phyloP scores from a whole-genome alignment of 2,329 filamentous ascomycete species.

The Cladophialophora exuberans region DNA sequence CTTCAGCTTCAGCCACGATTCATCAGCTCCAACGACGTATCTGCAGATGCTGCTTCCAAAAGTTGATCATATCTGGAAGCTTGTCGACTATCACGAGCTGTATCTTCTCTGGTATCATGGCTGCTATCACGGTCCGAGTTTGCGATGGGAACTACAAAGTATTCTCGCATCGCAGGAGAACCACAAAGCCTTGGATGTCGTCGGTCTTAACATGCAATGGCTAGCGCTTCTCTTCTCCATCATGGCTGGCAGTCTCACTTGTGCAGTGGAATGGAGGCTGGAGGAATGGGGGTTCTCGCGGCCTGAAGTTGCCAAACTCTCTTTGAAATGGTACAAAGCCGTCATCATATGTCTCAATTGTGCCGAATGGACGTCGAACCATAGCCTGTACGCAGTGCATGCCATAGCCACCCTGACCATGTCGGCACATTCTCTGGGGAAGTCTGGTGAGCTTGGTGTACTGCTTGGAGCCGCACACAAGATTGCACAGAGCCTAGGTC shows the following conservation, averaged over 20 bases:
- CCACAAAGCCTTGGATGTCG: constrained; percentile 15
- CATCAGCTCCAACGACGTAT: constrained; percentile 19
- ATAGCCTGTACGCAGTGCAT: constrained; percentile 49
- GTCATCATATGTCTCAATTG: constrained; percentile 49
- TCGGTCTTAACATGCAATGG: constrained; percentile 25
- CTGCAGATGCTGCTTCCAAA: constrained; percentile 30
- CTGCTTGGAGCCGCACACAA: constrained; percentile 50
- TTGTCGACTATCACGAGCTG: constrained; percentile 31
- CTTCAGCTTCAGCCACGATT: constrained; percentile 13
- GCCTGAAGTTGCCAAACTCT: constrained; percentile 46
- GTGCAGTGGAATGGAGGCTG: constrained; percentile 18
- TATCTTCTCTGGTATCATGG: constrained; percentile 31
- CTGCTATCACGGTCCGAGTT: constrained; percentile 28
- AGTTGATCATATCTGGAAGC: constrained; percentile 21
- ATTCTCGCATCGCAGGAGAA: constrained; percentile 14
- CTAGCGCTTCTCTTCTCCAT: constrained; percentile 32
- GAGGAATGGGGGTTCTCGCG: constrained; percentile 51
- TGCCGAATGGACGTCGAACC: constrained; percentile 49
- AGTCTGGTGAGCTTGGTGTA: constrained; percentile 52
- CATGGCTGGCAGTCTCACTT: constrained; percentile 30
- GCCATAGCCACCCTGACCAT: constrained; percentile 54
- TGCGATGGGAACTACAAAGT: constrained; percentile 26
- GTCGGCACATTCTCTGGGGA: constrained; percentile 54
- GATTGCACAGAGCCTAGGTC: constrained; percentile 52
- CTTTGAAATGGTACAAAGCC: constrained; percentile 52